Evolutionary conservation across 192 early-diverging fungal species (phyloP).

Genomic region (Coemansia sp.): DNA sequence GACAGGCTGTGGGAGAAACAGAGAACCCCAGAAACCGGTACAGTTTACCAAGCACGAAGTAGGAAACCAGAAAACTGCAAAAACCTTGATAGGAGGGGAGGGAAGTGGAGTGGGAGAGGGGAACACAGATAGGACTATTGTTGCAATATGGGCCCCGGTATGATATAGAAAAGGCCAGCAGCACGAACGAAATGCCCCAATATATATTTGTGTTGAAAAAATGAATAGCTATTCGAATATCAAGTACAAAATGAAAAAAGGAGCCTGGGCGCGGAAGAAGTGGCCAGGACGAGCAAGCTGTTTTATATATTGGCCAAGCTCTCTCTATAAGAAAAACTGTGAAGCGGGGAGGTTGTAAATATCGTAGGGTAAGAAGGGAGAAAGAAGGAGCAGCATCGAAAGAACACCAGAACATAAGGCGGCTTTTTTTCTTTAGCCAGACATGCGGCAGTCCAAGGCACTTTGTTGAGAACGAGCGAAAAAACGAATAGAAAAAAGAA

Average conservation of each 20-base stretch:
- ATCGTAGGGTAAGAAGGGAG: not conserved
- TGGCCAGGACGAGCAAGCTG: not conserved
- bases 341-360: not conserved
- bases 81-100: not conserved
- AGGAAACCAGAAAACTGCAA: not conserved
- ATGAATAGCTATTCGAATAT: not conserved
- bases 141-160: not conserved
- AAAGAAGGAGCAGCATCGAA: not conserved
- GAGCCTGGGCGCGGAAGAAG: too few relatives aligned
- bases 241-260: not conserved
- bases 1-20: not conserved
- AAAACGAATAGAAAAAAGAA: slow-evolving; percentile 2
- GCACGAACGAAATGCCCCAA: too few relatives aligned
- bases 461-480: not conserved
- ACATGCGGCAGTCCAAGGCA: not conserved
- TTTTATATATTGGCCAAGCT: not conserved
- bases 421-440: too few relatives aligned
- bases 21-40: not conserved
- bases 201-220: not conserved
- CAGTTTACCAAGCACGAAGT: not conserved
- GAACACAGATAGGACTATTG: not conserved
- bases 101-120: too few relatives aligned
- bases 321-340: not conserved
- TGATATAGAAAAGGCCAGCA: not conserved
- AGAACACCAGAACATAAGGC: not conserved